A percentile compares a stretch with the other conserved stretches of the same genome.
phyloP scores from a whole-genome alignment of 2,329 filamentous ascomycete genomes.

The Fusarium compactum region DNA sequence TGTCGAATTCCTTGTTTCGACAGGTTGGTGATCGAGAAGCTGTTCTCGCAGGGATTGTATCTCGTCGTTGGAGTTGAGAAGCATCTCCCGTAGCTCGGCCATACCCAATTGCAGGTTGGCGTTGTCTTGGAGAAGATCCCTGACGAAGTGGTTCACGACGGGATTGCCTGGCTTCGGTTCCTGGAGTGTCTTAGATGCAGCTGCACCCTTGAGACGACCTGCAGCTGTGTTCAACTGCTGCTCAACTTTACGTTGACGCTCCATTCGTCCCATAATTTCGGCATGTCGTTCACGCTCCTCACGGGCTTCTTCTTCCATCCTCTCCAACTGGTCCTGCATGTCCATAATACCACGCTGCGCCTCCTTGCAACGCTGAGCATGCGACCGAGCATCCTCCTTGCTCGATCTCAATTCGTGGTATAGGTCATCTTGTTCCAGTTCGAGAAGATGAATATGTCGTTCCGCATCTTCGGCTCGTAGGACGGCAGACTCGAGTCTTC shows the following conservation, averaged over 20 bases:
- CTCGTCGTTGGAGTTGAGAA: constrained; percentile 92
- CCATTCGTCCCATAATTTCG: constrained; percentile 85
- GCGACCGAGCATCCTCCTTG: constrained; percentile 80
- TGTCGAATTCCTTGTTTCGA: constrained; percentile 61
- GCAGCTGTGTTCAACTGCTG: constrained; percentile 84
- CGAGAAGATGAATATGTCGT: constrained; percentile 80
- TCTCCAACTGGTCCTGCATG: constrained; percentile 88
- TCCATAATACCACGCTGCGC: constrained; percentile 83
- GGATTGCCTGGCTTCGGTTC: constrained; percentile 69
- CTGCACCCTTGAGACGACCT: constrained; percentile 83
- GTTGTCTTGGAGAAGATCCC: constrained; percentile 95
- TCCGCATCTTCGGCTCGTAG: constrained; percentile 83
- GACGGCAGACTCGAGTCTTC: constrained; percentile 79
- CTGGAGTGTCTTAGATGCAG: constrained; percentile 74
- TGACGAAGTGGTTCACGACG: constrained; percentile 95
- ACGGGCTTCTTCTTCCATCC: constrained; percentile 84
- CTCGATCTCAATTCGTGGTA: constrained; percentile 75
- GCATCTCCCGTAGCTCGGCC: constrained; percentile 88
- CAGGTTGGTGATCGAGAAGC: constrained; percentile 80
- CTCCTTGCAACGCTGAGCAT: constrained; percentile 84
- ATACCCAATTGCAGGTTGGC: constrained; percentile 93
- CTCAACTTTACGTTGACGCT: constrained; percentile 84
- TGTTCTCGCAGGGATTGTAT: constrained; percentile 89
- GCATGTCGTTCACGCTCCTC: constrained; percentile 85
- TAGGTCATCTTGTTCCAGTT: constrained; percentile 82